Evolutionary conservation across 1,139 yeast species (phyloP).

Genomic region (Sugiyamaella sp.): DNA sequence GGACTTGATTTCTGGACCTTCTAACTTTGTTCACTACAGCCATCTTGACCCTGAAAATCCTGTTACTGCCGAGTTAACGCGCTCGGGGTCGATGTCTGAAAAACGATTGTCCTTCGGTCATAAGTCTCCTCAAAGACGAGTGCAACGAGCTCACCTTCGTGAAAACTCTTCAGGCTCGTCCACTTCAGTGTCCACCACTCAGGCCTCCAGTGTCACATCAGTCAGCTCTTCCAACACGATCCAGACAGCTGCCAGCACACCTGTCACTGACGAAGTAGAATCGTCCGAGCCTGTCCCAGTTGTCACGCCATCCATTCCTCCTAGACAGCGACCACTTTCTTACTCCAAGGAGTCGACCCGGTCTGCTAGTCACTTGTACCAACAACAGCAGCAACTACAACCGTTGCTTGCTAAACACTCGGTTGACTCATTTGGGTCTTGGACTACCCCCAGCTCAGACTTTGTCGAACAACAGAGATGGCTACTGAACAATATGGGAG

Average conservation of each 20-base stretch:
- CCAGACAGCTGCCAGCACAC: constrained; percentile 15
- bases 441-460: constrained; percentile 32
- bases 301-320: constrained; percentile 15
- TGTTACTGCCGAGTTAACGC: not conserved
- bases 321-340: constrained; percentile 13
- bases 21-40: constrained; percentile 35
- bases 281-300: not conserved
- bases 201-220: constrained; percentile 13
- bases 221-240: constrained; percentile 11
- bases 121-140: not conserved
- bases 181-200: constrained; percentile 12
- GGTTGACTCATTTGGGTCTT: constrained; percentile 31
- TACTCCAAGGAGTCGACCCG: constrained; percentile 3
- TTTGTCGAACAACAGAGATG: constrained; percentile 35
- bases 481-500: constrained; percentile 26
- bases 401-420: constrained; percentile 24
- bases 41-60: constrained; percentile 32
- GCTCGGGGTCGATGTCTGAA: constrained; percentile 2
- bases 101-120: constrained; percentile 3
- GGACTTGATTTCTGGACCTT: constrained; percentile 32
- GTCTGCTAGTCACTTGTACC: constrained; percentile 7
- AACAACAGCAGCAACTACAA: constrained; percentile 11
- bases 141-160: constrained; percentile 12
- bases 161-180: constrained; percentile 14
- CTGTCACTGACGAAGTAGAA: not conserved